A percentile compares a stretch with the other conserved stretches of the same genome.
phyloP scores from a whole-genome alignment of 2,329 filamentous ascomycete species.

The Fusarium fujikuroi region DNA sequence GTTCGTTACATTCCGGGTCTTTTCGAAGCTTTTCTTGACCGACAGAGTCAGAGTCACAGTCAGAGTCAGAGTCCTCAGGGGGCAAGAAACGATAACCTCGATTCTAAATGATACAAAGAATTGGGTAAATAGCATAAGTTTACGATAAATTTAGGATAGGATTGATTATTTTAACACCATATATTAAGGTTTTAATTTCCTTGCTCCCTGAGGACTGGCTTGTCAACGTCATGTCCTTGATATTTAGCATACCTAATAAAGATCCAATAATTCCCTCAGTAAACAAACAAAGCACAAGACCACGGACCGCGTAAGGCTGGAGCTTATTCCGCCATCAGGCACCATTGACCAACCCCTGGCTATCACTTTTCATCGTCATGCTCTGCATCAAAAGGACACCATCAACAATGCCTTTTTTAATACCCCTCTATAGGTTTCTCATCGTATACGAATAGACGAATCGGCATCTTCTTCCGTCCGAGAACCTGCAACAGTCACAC shows the following conservation, averaged over 20 bases:
- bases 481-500: not conserved
- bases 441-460: slow-evolving; percentile 3
- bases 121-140: too few relatives aligned
- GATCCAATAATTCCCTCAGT: slow-evolving; percentile 30
- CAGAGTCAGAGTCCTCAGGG: not conserved
- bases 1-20: not conserved
- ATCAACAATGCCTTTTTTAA: not conserved
- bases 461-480: not conserved
- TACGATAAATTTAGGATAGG: too few relatives aligned
- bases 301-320: not conserved
- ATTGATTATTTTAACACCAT: too few relatives aligned
- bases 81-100: too few relatives aligned
- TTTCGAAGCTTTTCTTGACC: slow-evolving; percentile 22
- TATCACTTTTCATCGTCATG: not conserved
- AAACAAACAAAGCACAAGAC: slow-evolving; percentile 4
- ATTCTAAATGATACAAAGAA: too few relatives aligned
- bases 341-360: slow-evolving; percentile 14
- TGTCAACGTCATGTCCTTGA: slow-evolving; percentile 20
- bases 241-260: not conserved
- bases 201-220: not conserved
- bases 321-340: slow-evolving; percentile 28
- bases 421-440: not conserved
- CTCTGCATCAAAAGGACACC: not conserved
- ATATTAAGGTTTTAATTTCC: not conserved
- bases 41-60: slow-evolving; percentile 5